These are phyloP conservation scores for Alternaria novae-zelandiae DNA, from an alignment of 2,329 filamentous ascomycete genomes.

Conservation along the genomic window DNA sequence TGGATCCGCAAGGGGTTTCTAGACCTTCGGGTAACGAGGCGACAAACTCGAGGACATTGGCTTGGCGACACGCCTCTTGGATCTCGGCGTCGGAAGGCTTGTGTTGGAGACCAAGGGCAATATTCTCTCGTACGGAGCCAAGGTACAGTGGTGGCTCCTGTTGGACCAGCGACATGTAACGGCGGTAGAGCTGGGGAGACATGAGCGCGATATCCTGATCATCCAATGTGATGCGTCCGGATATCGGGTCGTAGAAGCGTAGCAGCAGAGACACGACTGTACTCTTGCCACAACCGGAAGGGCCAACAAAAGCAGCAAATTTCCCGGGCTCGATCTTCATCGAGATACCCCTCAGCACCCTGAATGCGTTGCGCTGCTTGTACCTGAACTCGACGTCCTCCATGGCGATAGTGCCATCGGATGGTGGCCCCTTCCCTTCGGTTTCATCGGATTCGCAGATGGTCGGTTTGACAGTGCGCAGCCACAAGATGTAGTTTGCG, in stretches of 20 bases:
- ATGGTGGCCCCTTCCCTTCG: background rate
- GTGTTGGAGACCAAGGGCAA: conserved; percentile 45
- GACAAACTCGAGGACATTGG: conserved; percentile 42
- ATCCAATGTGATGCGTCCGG: conserved; percentile 83
- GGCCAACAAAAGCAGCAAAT: conserved; percentile 70
- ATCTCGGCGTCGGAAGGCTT: background rate
- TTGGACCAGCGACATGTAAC: conserved; percentile 80
- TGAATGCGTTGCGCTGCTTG: background rate
- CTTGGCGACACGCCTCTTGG: conserved; percentile 9
- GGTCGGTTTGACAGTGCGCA: conserved; percentile 41
- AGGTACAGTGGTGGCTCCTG: conserved; percentile 94
- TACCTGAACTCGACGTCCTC: conserved; percentile 7
- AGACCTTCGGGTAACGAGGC: conserved; percentile 37
- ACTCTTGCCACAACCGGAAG: conserved; percentile 88
- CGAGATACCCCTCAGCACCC: conserved; percentile 5
- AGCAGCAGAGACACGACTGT: conserved; percentile 89
- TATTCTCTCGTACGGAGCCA: conserved; percentile 86
- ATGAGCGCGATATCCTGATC: conserved; percentile 64
- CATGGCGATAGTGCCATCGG: conserved; percentile 1
- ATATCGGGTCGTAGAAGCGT: conserved; percentile 77
- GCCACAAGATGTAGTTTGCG: conserved; percentile 60
- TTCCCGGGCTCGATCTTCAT: conserved; percentile 56
- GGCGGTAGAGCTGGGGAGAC: conserved; percentile 64
- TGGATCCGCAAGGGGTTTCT: conserved; percentile 31
- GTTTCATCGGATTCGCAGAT: conserved; percentile 34